Evolutionary conservation across 768 basidiomycete species (phyloP).

Genomic region (Panaeolus cyanescens): DNA sequence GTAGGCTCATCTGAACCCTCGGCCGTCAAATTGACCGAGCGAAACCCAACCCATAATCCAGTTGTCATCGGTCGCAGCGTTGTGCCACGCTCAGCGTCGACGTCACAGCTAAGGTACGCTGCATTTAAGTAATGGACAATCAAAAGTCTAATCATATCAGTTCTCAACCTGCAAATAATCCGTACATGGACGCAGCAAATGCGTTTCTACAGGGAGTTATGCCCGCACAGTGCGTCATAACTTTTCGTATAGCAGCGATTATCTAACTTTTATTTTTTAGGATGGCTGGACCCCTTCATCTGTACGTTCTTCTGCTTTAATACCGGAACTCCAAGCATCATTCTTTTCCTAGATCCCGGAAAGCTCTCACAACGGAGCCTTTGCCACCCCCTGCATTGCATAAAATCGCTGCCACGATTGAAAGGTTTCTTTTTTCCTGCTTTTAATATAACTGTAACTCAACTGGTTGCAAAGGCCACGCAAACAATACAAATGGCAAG

Average conservation of each 20-base stretch:
- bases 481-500: not conserved
- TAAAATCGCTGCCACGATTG: conserved; percentile 19
- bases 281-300: conserved; percentile 34
- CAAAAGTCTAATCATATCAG: not conserved
- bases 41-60: not conserved
- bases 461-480: not conserved
- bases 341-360: not conserved
- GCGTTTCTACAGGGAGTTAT: conserved; percentile 24
- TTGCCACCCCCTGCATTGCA: conserved; percentile 7
- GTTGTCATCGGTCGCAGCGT: not conserved
- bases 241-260: not conserved
- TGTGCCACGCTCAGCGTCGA: not conserved
- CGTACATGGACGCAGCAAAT: not conserved
- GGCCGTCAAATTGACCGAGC: no score
- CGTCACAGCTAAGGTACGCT: not conserved
- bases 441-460: not conserved
- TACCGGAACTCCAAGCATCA: not conserved
- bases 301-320: conserved; percentile 19
- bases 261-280: conserved; percentile 17
- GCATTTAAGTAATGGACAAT: not conserved
- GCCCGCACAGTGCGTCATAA: conserved; percentile 37
- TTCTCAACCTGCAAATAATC: not conserved
- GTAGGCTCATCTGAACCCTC: not conserved
- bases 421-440: conserved; percentile 9
- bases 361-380: not conserved